phyloP scores from a whole-genome alignment of 2,329 filamentous ascomycete genomes.

The Acrocalymma vagum region DNA sequence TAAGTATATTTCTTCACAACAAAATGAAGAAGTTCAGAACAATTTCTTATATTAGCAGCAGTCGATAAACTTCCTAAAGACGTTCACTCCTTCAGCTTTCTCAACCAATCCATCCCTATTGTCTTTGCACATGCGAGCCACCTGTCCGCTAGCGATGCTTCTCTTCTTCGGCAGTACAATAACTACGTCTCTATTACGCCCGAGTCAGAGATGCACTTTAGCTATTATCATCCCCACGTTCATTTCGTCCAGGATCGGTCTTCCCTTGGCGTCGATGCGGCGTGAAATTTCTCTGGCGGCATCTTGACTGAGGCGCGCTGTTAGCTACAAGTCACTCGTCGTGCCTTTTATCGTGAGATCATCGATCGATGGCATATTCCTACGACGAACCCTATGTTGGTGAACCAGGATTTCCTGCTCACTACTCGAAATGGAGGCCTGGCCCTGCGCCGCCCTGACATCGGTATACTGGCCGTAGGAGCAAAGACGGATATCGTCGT shows the following conservation, averaged over 20 bases:
- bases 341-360: constrained; percentile 49
- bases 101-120: constrained; percentile 57
- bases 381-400: constrained; percentile 60
- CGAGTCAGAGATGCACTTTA: constrained; percentile 68
- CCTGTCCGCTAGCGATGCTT: constrained; percentile 50
- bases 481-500: constrained; percentile 65
- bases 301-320: constrained; percentile 58
- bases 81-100: constrained; percentile 24
- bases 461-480: constrained; percentile 59
- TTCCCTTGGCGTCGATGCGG: constrained; percentile 63
- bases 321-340: constrained; percentile 61
- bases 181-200: constrained; percentile 66
- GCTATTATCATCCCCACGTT: constrained; percentile 58
- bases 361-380: constrained; percentile 56
- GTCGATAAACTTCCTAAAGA: too few species aligned
- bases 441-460: constrained; percentile 60
- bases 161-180: constrained; percentile 58
- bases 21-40: too few species aligned
- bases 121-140: constrained; percentile 63
- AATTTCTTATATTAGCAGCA: too few species aligned
- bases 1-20: too few species aligned
- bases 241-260: constrained; percentile 60
- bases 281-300: constrained; percentile 62
- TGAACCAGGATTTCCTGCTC: constrained; percentile 64
- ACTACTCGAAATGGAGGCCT: constrained; percentile 63